Evolutionary conservation across 1,139 yeast species (phyloP).

Genomic region (Geotrichum histeridarum): DNA sequence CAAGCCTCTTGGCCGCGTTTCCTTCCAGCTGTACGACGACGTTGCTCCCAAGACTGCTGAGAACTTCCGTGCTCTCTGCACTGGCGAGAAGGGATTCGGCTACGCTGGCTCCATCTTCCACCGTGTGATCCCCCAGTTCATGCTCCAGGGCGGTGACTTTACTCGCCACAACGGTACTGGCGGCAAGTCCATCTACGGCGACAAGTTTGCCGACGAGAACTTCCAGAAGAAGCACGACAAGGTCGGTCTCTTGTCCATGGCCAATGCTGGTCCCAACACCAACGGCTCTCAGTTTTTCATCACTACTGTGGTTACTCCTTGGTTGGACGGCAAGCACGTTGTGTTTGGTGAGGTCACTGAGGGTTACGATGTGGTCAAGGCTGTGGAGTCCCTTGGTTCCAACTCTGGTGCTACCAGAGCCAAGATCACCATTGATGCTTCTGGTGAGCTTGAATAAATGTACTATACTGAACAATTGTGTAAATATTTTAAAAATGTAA

Average conservation of each 20-base stretch:
- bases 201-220: slow-evolving; percentile 93
- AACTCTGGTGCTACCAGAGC: slow-evolving; percentile 76
- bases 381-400: slow-evolving; percentile 84
- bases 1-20: slow-evolving; percentile 62
- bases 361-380: slow-evolving; percentile 86
- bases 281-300: slow-evolving; percentile 98
- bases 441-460: slow-evolving; percentile 47
- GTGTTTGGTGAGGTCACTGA: slow-evolving; percentile 96
- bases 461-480: not conserved
- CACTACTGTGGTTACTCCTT: slow-evolving; percentile 91
- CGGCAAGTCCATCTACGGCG: slow-evolving; percentile 98
- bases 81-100: slow-evolving; percentile 97
- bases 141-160: slow-evolving; percentile 99
- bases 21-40: slow-evolving; percentile 82
- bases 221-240: slow-evolving; percentile 75
- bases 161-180: slow-evolving; percentile 74
- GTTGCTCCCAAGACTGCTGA: slow-evolving; percentile 97
- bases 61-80: slow-evolving; percentile 94
- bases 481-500: too few species aligned
- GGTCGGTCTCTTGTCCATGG: slow-evolving; percentile 97
- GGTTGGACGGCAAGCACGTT: slow-evolving; percentile 99
- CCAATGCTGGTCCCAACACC: slow-evolving; percentile 99
- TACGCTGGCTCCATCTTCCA: slow-evolving; percentile 91
- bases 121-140: slow-evolving; percentile 97
- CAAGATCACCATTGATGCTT: slow-evolving; percentile 69